Base-by-base conservation (phyloP, 805 yeast genomes). In the Soucietia sequanensis region DNA sequence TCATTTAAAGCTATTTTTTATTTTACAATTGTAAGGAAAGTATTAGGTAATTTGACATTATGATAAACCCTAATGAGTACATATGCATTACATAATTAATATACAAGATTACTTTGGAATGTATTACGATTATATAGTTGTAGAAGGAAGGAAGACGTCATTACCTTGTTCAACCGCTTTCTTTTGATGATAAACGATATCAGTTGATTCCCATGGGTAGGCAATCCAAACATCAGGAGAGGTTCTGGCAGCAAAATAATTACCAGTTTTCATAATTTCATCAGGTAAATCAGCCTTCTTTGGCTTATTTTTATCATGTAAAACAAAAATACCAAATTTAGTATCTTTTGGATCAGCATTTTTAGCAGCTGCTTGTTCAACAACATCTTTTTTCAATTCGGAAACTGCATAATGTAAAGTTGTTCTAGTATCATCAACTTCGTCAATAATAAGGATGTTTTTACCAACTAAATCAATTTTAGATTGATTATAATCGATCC, bases 141-240 rank as follows among this genome's bases (percentile, higher is more conserved):
- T 48, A 24, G 67, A 63, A 10, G 69, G 66, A 38, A 68, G 55
- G 45, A 68, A 68, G 6, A 66, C 72, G 52, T 84, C 90, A 50
- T 84, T 82, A 19, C 84, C 90, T 63, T 84, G 93, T 50, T 75
- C 76, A 43, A 79, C 70, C 26, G 91, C 90, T 68, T 65, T 78
- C 59, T 73, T 70, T 24, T 85, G 82, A 48, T 84, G 93, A 56
- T 64, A 68, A 16, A 81, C 88, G 51, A 84, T 84, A 57, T 84
- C 90, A 37, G 74, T 72, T 13, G 84, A 75, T 57, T 84, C 93
- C 95, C 95, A 84, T 30, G 95, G 95, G 52, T 84, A 84, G 15
- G 93, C 90, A 46, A 81, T 84, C 95, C 95, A 84, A 38, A 71
- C 70, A 52, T 85, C 93, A 23, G 84, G 89, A 29, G 84, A 85